Evolutionary conservation across 805 yeast genomes (phyloP), one percentile per base, ranked within the genome.

Genomic region (Candida pseudofarinosa): DNA sequence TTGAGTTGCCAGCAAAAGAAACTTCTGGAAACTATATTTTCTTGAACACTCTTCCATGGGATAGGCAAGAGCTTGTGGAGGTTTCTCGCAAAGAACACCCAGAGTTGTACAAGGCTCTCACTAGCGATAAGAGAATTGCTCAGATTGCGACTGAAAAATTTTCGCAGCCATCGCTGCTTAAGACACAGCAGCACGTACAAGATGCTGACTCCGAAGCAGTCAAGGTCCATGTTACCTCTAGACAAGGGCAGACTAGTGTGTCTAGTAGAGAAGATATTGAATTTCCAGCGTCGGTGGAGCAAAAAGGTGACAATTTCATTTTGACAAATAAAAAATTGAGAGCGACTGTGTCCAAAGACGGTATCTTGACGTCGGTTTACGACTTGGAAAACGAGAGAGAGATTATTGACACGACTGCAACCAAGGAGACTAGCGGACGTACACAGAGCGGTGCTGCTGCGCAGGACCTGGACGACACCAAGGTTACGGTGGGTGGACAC

Each of bases 31-130:
- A 41, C 6, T 23, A 49, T 19, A 40, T 51, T 4, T 56, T 62
- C 38, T 45, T 81, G 16, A 81, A 81, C 50, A 78, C 90, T 3
- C 64, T 81, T 45, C 81, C 87, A 6, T 87, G 93, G 95, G 54
- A 63, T 5, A 68, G 85, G 56, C 51, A 62, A 34, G 75, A 70
- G 49, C 65, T 83, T 41, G 52, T 77, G 17, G 59, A 61, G 33
- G 53, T 76, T 19, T 57, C 69, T 33, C 43, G 43, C n/a, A 54
- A 37, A 2, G 41, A 52, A 3, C 19, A 44, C 8, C 48, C 50
- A 19, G 46, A 49, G 20, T 46, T 59, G 16, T 58, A 42, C 41
- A 41, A 43, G 4, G 32, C 42, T 10, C 41, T 58, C 14, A 38
- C 37, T 2, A 46, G 43, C 3, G 40, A 46, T n/a, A 23, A 23